Percentiles rank a stretch among this genome's conserved stretches.
Evolutionary conservation across 2,329 filamentous ascomycete genomes (phyloP).

Genomic region (Ambrosiella xylebori): DNA sequence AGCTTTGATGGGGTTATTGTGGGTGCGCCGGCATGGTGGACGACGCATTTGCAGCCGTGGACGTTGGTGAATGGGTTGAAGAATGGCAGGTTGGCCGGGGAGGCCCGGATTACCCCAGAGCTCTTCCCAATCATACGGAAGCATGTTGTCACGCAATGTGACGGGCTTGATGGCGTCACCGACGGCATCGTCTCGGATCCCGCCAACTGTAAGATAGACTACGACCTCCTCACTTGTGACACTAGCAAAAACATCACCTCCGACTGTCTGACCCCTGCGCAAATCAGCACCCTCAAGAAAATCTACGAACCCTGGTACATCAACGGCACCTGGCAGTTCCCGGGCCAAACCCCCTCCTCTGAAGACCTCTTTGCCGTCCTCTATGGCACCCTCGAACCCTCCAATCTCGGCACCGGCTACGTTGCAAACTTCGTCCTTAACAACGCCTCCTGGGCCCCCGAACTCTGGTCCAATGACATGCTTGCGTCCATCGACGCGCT

Average conservation of each 20-base stretch:
- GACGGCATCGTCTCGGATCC: slow-evolving; percentile 34
- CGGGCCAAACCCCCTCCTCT: slow-evolving; percentile 28
- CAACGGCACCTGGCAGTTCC: slow-evolving; percentile 20
- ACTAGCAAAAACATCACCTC: slow-evolving; percentile 15
- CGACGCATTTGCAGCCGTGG: slow-evolving; percentile 28
- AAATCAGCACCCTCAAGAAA: slow-evolving; percentile 21
- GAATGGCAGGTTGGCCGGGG: slow-evolving; percentile 28
- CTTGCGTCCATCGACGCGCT: slow-evolving; percentile 18
- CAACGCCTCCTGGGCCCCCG: slow-evolving; percentile 1
- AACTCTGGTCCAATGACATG: slow-evolving; percentile 21
- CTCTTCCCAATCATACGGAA: slow-evolving; percentile 27
- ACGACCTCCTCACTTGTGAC: slow-evolving; percentile 24
- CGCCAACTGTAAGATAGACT: slow-evolving; percentile 27
- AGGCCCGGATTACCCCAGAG: slow-evolving; percentile 25
- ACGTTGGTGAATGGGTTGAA: slow-evolving; percentile 21
- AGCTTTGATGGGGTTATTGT: slow-evolving; percentile 29
- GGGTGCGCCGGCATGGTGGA: slow-evolving; percentile 31
- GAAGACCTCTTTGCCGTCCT: slow-evolving; percentile 20
- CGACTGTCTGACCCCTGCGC: slow-evolving; percentile 25
- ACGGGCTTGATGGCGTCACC: slow-evolving; percentile 29
- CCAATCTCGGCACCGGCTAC: slow-evolving; percentile 22
- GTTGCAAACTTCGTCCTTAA: slow-evolving; percentile 18
- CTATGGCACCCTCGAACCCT: slow-evolving; percentile 19
- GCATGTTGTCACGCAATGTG: slow-evolving; percentile 33
- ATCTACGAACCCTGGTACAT: slow-evolving; percentile 18